Evolutionary conservation across 495 filamentous ascomycete genomes (phyloP), one percentile per base, ranked within the genome.

Genomic region (Astrothelium macrocarpum): DNA sequence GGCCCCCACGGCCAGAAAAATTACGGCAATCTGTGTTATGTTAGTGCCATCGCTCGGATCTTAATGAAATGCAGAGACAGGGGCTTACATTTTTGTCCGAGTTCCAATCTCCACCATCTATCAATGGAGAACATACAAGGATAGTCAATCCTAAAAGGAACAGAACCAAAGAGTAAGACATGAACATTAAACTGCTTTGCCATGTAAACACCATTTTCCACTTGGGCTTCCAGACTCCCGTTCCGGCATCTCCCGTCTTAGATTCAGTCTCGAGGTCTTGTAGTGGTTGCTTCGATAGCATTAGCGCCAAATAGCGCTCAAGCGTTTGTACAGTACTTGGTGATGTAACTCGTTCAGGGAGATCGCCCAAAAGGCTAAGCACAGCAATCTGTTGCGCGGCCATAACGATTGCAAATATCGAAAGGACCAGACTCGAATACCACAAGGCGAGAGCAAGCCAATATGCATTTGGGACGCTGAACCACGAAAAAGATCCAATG

Each of bases 401-500:
- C 14, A 68, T 63, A 16, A 74, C 43, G 29, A 72, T 67, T 1
- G 64, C 71, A 12, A 72, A 67, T 32, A 72, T 68, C 0, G 72
- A 70, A 12, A 74, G 67, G 4, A 73, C 42, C 7, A 74, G 61
- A n/a, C 71, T 69, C 18, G 62, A 68, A 49, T 74, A 73, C 65
- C 68, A 71, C 1, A 68, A 53, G 2, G 72, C 72, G 1, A 67
- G 63, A 7, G 68, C 70, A 10, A 74, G 60, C 72, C 70, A 74
- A 34, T 72, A 72, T 28, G 72, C 70, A 12, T 62, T 45, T 16
- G 53, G 32, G 5, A 60, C 32, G 1, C 59, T 36, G 45, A n/a
- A 62, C 72, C 71, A 74, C 20, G 72, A 73, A 62, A 74, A 74
- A 59, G 68, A 70, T 1, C 71, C 72, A 46, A 74, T 74, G 0